phyloP scores from a whole-genome alignment of 441 rosid species.

The Pelargonium fulgidum region DNA sequence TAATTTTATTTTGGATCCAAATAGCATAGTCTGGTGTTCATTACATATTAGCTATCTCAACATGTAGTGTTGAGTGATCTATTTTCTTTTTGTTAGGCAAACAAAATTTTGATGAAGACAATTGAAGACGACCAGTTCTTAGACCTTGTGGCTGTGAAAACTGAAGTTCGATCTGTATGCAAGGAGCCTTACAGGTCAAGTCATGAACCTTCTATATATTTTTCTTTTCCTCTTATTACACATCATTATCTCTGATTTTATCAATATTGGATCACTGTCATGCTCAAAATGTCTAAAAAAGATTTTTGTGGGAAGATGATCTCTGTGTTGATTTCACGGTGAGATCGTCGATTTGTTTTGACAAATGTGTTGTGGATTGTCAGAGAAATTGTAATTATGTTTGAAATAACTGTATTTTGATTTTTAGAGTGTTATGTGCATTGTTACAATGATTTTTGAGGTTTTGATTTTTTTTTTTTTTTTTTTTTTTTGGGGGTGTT shows the following conservation, averaged over 20 bases:
- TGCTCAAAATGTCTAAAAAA: background rate
- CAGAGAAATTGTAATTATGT: background rate
- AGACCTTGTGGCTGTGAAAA: slow-evolving; percentile 77
- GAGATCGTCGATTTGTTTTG: background rate
- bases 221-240: slow-evolving; percentile 20
- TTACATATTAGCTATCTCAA: background rate
- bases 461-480: slow-evolving; percentile 10
- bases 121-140: slow-evolving; percentile 91
- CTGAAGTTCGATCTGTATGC: slow-evolving; percentile 73
- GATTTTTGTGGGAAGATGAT: background rate
- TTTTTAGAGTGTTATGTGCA: background rate
- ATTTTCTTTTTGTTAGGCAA: slow-evolving; percentile 46
- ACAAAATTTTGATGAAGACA: slow-evolving; percentile 80
- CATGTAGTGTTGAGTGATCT: background rate
- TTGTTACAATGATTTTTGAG: background rate
- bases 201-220: slow-evolving; percentile 18
- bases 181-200: slow-evolving; percentile 92
- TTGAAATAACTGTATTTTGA: background rate
- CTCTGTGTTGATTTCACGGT: background rate
- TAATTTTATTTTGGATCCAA: background rate
- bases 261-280: background rate
- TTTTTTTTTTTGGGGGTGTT: slow-evolving; percentile 9
- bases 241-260: slow-evolving; percentile 7
- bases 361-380: background rate
- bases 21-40: too few relatives aligned